These are phyloP conservation scores for Vanrija pseudolonga DNA, from an alignment of 1,284 basidiomycete genomes.

Conservation along the genomic window DNA sequence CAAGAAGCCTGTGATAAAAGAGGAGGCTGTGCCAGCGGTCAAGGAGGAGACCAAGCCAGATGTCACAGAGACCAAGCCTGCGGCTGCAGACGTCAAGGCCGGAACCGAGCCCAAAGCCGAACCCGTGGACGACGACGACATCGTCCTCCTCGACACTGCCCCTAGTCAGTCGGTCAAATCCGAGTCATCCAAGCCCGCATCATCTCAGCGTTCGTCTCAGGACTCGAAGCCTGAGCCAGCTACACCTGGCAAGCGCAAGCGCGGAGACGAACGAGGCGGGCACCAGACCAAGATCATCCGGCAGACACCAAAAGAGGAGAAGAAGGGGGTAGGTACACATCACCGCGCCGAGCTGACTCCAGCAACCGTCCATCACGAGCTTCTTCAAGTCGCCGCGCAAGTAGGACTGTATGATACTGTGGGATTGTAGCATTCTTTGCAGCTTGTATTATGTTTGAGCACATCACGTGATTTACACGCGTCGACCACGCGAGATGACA, in stretches of 20 bases:
- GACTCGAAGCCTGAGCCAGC: background rate
- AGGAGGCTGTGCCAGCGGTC: background rate
- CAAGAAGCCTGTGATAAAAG: background rate
- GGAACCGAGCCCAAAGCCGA: background rate
- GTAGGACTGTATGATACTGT: background rate
- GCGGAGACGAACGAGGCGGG: conserved; percentile 18
- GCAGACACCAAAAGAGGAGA: conserved; percentile 16
- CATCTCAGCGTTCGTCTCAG: background rate
- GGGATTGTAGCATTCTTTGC: no score
- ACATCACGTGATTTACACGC: background rate
- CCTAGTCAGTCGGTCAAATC: background rate
- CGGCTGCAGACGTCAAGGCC: background rate
- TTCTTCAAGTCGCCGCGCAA: conserved; percentile 37
- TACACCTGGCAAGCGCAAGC: conserved; percentile 1
- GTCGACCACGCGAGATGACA: no score
- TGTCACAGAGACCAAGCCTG: background rate
- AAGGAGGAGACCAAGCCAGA: background rate
- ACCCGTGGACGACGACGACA: conserved; percentile 1
- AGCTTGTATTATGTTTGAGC: no score
- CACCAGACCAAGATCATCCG: conserved; percentile 36
- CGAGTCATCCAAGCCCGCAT: background rate
- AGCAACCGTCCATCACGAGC: conserved; percentile 39
- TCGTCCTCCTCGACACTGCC: no score
- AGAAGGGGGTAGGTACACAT: conserved; percentile 20
- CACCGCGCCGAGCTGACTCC: background rate